phyloP scores from a whole-genome alignment of 176 grass and related monocot genomes.

The Puccinellia tenuiflora region DNA sequence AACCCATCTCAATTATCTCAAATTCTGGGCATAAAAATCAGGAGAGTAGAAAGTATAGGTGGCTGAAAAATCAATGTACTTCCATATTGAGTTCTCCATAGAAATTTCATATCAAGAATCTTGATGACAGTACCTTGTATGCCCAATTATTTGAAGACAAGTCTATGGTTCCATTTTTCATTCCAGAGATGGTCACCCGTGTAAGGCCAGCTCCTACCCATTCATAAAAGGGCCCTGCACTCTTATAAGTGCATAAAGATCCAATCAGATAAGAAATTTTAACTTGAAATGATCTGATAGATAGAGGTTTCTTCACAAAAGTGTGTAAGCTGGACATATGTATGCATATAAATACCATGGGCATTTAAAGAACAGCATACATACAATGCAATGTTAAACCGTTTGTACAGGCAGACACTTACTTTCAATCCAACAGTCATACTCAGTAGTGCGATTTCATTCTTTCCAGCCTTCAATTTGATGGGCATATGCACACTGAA shows the following conservation, averaged over 20 bases:
- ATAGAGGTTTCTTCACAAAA: background rate
- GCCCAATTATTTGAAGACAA: conserved; percentile 63
- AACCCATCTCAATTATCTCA: background rate
- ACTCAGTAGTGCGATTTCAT: conserved; percentile 82
- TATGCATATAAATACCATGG: background rate
- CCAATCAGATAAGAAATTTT: conserved; percentile 9
- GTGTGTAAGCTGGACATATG: background rate
- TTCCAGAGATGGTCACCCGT: conserved; percentile 62
- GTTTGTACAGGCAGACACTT: conserved; percentile 26
- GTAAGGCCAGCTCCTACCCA: conserved; percentile 85
- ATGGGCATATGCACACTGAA: conserved; percentile 52
- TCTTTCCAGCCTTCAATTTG: conserved; percentile 55
- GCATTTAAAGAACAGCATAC: background rate
- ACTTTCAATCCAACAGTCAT: conserved; percentile 97
- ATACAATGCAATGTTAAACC: background rate
- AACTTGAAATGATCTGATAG: background rate
- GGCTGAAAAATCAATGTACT: background rate
- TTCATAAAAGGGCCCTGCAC: conserved; percentile 80
- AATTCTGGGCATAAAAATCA: conserved; percentile 10
- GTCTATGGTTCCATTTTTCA: conserved; percentile 39
- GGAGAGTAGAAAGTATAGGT: background rate
- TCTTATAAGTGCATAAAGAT: conserved; percentile 45
- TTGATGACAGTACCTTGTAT: conserved; percentile 58
- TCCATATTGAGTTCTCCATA: background rate
- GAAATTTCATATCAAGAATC: background rate